A percentile compares a stretch with the other conserved stretches of the same genome.
Evolutionary conservation across 495 filamentous ascomycete species (phyloP).

Genomic region (Rostrohypoxylon terebratum): DNA sequence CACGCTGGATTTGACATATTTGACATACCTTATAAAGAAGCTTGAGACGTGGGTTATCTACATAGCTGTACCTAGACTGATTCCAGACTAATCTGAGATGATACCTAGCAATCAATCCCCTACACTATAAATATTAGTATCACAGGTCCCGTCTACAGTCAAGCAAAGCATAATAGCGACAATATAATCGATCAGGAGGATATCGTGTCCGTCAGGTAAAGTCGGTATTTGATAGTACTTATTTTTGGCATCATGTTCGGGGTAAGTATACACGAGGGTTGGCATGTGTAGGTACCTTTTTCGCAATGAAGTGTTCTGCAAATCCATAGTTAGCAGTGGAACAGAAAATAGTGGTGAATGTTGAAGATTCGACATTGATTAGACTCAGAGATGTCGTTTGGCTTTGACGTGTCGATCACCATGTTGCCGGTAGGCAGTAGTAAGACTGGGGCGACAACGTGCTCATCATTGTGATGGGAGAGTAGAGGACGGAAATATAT

Average conservation of each 20-base stretch:
- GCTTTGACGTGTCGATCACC: conserved; percentile 93
- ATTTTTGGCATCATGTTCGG: conserved; percentile 65
- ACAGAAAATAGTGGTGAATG: conserved; percentile 1
- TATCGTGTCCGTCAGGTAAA: conserved; percentile 55
- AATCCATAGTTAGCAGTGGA: conserved; percentile 22
- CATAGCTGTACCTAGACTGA: not conserved
- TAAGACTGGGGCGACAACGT: conserved; percentile 95
- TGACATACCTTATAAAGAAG: conserved; percentile 42
- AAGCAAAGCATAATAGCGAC: conserved; percentile 19
- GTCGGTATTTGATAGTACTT: conserved; percentile 77
- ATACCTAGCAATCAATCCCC: not conserved
- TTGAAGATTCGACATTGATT: conserved; percentile 1
- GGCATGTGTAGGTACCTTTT: conserved; percentile 22
- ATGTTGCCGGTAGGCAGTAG: conserved; percentile 68
- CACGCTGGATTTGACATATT: not conserved
- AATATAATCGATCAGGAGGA: conserved; percentile 63
- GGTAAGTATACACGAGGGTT: not conserved
- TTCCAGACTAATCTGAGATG: no score
- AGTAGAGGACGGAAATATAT: conserved; percentile 37
- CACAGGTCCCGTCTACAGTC: not conserved
- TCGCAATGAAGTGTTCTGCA: conserved; percentile 8
- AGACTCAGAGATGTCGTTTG: conserved; percentile 87
- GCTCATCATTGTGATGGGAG: conserved; percentile 75
- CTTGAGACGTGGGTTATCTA: not conserved
- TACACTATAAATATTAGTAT: conserved; percentile 17